Percentiles rank a stretch among this genome's conserved stretches.
Evolutionary conservation across 805 yeast species (phyloP).

Genomic region (Zygosaccharomyces gambellarensis): DNA sequence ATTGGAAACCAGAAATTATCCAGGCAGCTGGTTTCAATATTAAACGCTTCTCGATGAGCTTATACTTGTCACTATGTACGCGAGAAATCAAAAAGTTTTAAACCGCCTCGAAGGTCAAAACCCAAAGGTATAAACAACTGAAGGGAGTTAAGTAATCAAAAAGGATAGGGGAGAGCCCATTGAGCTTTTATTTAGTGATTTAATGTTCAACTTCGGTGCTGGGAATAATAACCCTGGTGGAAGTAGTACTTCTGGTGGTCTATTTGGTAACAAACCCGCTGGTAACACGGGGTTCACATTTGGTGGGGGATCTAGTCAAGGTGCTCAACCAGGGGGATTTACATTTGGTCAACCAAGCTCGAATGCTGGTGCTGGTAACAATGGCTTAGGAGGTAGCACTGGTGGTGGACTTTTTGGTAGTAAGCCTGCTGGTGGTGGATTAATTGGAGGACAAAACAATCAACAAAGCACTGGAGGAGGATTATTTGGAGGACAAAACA

Average conservation of each 20-base stretch:
- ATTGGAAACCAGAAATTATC: constrained; percentile 12
- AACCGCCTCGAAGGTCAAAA: not conserved
- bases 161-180: not conserved
- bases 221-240: constrained; percentile 11
- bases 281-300: constrained; percentile 17
- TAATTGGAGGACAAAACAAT: constrained; percentile 30
- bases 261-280: constrained; percentile 19
- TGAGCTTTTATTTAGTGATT: not conserved
- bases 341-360: constrained; percentile 14
- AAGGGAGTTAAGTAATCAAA: not conserved
- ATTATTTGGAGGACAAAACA: constrained; percentile 7
- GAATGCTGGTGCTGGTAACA: constrained; percentile 5
- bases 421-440: constrained; percentile 30
- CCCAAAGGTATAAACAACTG: not conserved
- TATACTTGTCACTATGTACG: constrained; percentile 7
- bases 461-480: constrained; percentile 8
- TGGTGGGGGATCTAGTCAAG: constrained; percentile 12
- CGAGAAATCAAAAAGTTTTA: constrained; percentile 4
- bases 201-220: constrained; percentile 23
- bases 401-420: constrained; percentile 34
- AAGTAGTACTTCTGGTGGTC: constrained; percentile 9
- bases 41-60: constrained; percentile 4
- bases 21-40: constrained; percentile 10
- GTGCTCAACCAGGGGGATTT: constrained; percentile 10
- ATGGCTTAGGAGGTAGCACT: constrained; percentile 7